Base-by-base conservation (phyloP, 257 asterid species). In the Nicotiana paniculata region DNA sequence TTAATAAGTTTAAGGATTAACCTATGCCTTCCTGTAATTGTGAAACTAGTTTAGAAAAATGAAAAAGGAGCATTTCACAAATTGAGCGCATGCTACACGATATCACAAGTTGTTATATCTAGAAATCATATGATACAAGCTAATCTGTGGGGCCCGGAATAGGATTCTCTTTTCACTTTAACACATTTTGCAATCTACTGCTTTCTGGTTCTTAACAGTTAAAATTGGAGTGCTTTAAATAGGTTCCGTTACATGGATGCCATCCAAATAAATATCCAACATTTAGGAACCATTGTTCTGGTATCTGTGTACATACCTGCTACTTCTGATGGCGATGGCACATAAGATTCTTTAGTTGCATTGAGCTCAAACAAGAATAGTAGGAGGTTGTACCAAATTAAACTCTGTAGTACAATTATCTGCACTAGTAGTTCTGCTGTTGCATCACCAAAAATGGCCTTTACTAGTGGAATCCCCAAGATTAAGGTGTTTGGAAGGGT, bases 301-400 rank as follows among this genome's bases (percentile, higher is more conserved):
- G 43, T 70, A 12, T 43, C 35, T 43, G 78, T 21, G 35, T 37
- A 63, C 88, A 1, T 86, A 94, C 98, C 98, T 89, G 89, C 74
- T 69, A 55, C 87, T 43, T 84, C 86, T 39, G 93, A 57, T 80
- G 90, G 81, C 74, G 89, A 86, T 59, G 86, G 64, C 65, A 59
- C 83, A n/a, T 66, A 9, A 81, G 87, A 69, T 86, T 91, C 89
- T 86, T 84, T 87, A 61, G 90, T 77, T 68, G 93, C 97, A 83
- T 89, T 83, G 77, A 92, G 82, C 92, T 95, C 97, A n/a, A 92
- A 90, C 83, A 93, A 92, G 83, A 95, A 85, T 83, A 93, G 85
- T 81, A 93, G 85, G 84, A 95, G 87, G 89, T 92, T 95, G 88
- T 93, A 89, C 99, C 99, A 95, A 82, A 95, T 84, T 79, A 95